Base-by-base conservation (phyloP, 192 early-diverging fungal species). In the Diversispora epigaea region DNA sequence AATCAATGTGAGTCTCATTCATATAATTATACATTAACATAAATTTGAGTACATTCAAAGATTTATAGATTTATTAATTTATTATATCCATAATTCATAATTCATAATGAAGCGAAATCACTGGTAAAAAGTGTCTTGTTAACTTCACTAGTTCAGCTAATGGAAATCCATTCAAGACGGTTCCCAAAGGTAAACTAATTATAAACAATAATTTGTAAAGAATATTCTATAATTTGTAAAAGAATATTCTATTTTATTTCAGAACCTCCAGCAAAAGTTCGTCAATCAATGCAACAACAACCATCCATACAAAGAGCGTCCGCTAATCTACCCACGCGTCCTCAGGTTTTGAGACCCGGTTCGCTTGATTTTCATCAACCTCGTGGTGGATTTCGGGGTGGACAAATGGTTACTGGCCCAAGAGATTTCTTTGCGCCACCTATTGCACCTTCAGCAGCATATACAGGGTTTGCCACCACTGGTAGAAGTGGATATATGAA, bases 101-200 rank as follows among this genome's bases (percentile, higher is more conserved):
- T 50, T 64, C 15, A 25, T 43, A 12, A 39, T 32, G 14, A 71
- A 81, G 77, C 46, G 80, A 83, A 44, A 68, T 78, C 40, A 64
- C 57, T 41, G 79, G 75, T 15, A 83, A 83, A 47, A 50, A 73
- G 50, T 71, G 69, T 22, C 41, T 77, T 9, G 79, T 80, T 10
- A 75, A 58, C 56, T 83, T 78, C 46, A 80, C 82, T 32, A 75
- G 73, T 43, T 78, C 77, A 43, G 77, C 71, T 15, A 71, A 78
- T 17, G 73, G 73, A 8, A 83, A 83, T 43, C 82, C 82, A 15
- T 83, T 83, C 61, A 80, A 80, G 52, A 77, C 77, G 39, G 60
- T 80, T 58, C 82, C 82, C 2, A 83, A 83, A 77, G 82, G 79
- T 83, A 75, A 73, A 22, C 45, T 47, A 22, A 32, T 12, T 22